Evolutionary conservation across 2,329 filamentous ascomycete species (phyloP), one percentile per base, ranked within the genome.

Genomic region (Mycogone perniciosa): DNA sequence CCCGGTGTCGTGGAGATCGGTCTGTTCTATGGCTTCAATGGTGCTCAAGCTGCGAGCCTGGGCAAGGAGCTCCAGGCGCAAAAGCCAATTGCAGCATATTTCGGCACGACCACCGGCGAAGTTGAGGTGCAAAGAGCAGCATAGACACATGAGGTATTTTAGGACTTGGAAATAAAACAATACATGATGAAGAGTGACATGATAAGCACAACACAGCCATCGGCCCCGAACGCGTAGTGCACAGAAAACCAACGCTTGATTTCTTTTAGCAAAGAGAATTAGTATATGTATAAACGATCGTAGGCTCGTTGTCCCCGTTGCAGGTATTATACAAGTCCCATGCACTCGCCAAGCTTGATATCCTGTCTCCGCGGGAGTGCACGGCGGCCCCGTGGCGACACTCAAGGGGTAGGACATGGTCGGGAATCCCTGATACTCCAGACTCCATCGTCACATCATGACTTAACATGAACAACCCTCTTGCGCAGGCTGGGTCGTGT

Each of bases 1-100:
- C 85, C 87, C 1, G 93, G 93, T 45, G 89, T 99, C 7, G 76
- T 96, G 48, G 93, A 96, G 65, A 91, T 95, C 30, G 93, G 93
- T 10, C 77, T 99, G 42, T 99, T 99, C 73, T 81, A 84, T 39
- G 92, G 92, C 4, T 65, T 84, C 61, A 91, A 92, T 54, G 92
- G 92, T 0, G 73, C 81, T 11, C 76, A 95, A 66, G 80, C 79
- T 39, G 73, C 63, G 20, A 59, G 60, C 33, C 52, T 77, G 49
- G 74, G 77, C 52, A 76, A 82, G 57, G 74, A 77, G 48, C 71
- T 82, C 44, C 85, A 87, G 44, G 90, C 88, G 1, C 89, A 96
- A 72, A 95, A 92, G 72, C 93, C 93, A 0, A 79, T 96, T 9
- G 90, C 90, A 30, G 91, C 89, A 27, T 99, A 97, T 72, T 99